A percentile compares a stretch with the other conserved stretches of the same genome.
These are phyloP conservation scores for Teunomyces atbi DNA, from an alignment of 805 yeast species.

Conservation along the genomic window DNA sequence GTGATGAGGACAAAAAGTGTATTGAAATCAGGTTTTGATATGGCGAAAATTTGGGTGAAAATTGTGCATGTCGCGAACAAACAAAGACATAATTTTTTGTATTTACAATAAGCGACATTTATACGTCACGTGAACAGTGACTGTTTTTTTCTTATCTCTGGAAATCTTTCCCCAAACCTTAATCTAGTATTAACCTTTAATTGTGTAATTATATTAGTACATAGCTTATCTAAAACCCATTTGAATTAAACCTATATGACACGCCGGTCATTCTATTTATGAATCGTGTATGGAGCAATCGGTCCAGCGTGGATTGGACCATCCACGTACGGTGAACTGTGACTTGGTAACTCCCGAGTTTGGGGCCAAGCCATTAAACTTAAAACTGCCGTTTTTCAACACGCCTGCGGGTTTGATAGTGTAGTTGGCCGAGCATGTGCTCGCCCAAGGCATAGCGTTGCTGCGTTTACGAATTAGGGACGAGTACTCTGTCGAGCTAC, in stretches of 20 bases:
- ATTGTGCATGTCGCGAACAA: conserved; percentile 3
- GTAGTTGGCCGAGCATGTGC: neutral
- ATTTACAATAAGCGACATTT: neutral
- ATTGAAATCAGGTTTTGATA: neutral
- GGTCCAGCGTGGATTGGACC: conserved; percentile 49
- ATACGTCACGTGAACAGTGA: neutral
- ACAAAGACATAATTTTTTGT: neutral
- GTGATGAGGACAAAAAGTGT: conserved; percentile 9
- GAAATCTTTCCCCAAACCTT: neutral
- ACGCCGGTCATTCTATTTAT: conserved; percentile 2
- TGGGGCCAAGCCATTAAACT: conserved; percentile 34
- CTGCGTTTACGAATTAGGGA: conserved; percentile 7
- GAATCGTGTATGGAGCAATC: neutral
- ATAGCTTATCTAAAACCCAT: neutral
- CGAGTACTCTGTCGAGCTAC: conserved; percentile 9
- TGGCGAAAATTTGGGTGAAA: conserved; percentile 5
- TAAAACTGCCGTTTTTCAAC: conserved; percentile 15
- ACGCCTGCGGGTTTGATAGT: conserved; percentile 33
- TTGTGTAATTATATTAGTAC: neutral
- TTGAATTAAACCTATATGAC: neutral
- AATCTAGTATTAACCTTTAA: neutral
- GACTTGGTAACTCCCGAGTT: conserved; percentile 36
- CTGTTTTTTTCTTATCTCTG: neutral
- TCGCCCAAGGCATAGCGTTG: conserved; percentile 11
- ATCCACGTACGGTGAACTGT: conserved; percentile 52